These are phyloP conservation scores for Ascodesmis nigricans DNA, from an alignment of 495 filamentous ascomycete genomes.

Conservation along the genomic window DNA sequence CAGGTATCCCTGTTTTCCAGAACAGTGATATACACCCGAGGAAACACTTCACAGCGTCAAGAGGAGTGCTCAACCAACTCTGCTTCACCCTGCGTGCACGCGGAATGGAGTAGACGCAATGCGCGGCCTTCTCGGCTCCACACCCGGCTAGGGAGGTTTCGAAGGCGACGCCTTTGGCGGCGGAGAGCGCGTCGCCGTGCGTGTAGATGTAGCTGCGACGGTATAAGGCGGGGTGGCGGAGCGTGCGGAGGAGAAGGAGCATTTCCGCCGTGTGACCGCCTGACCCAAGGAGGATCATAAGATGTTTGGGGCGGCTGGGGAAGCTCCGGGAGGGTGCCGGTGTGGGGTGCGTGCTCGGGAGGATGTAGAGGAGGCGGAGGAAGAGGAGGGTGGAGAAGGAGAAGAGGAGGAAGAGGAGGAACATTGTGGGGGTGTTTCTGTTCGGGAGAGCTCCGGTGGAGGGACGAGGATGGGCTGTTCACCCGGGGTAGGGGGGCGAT, in stretches of 20 bases:
- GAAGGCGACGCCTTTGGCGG: conserved; percentile 40
- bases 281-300: conserved; percentile 68
- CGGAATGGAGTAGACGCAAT: conserved; percentile 29
- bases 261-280: conserved; percentile 93
- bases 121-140: conserved; percentile 9
- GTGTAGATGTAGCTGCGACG: conserved; percentile 68
- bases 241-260: conserved; percentile 46
- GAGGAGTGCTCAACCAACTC: conserved; percentile 35
- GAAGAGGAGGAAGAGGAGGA: too few relatives aligned
- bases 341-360: conserved; percentile 20
- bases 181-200: conserved; percentile 54
- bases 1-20: conserved; percentile 27
- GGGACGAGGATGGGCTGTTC: too few relatives aligned
- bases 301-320: conserved; percentile 32
- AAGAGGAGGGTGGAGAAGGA: too few relatives aligned
- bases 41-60: conserved; percentile 12
- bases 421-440: too few relatives aligned
- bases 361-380: conserved; percentile 32
- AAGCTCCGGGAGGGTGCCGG: conserved; percentile 11
- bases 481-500: too few relatives aligned
- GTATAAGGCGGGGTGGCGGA: conserved; percentile 26
- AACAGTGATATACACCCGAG: conserved; percentile 11
- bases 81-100: conserved; percentile 45
- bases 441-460: too few relatives aligned
- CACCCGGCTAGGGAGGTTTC: conserved; percentile 28